Evolutionary conservation across 202 grass and related monocot species (phyloP), one percentile per base, ranked within the genome.

Genomic region (Panicum hallii): DNA sequence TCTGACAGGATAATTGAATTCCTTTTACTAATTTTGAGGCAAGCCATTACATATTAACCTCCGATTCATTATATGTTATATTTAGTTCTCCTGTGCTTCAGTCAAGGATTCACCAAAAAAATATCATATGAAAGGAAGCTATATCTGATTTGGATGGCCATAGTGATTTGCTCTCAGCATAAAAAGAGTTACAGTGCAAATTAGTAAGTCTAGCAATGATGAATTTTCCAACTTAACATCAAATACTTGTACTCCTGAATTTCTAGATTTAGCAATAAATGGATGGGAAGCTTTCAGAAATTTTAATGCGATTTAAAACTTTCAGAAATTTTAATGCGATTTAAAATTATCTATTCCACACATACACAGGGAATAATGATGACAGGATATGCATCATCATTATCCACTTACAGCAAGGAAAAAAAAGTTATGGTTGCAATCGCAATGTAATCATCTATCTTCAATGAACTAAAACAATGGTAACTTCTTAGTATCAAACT

Each of bases 11-110:
- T 6, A 5, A 65, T 63, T 63, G 45, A 20, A 69, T 28, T 26
- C 5, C 12, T 45, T 84, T 64, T 15, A 20, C 0, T 42, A 76
- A 40, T 66, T 75, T 81, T 60, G 41, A 64, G 40, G 6, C 2
- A 12, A 63, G n/a, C 20, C n/a, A 63, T 63, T 60, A 61, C 16
- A 54, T 42, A 28, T 13, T 32, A 11, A 28, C 82, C 26, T 70
- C 74, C 9, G 43, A 83, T 65, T 46, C 30, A 55, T 23, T 41
- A 67, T 26, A 80, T 1, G 4, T 64, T 48, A 77, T 46, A 50
- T 72, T 52, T 63, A 34, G 52, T 79, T 80, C 22, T 16, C 11
- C 20, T 71, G 78, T 89, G 71, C 17, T 82, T 52, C 68, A 55
- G 70, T 14, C 38, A 78, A 53, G 36, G 44, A 38, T 41, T 82